Evolutionary conservation across 768 basidiomycete species (phyloP).

Genomic region (Tulasnella sp.): DNA sequence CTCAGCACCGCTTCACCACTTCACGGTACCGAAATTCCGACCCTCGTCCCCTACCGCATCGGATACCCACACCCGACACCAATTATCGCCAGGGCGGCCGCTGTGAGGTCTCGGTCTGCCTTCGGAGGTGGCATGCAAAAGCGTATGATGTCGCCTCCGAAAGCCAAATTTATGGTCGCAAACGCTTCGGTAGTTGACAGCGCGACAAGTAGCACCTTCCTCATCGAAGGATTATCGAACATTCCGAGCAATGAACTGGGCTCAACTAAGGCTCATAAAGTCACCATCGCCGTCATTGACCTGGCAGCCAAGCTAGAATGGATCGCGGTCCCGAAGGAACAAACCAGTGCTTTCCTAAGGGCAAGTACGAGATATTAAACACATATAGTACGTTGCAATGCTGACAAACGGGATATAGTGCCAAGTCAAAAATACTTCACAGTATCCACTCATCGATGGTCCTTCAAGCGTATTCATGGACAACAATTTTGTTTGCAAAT

Average conservation of each 20-base stretch:
- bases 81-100: too few relatives aligned
- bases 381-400: too few relatives aligned
- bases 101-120: too few relatives aligned
- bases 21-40: conserved; percentile 25
- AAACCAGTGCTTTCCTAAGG: conserved; percentile 27
- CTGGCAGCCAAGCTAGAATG: conserved; percentile 28
- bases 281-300: conserved; percentile 29
- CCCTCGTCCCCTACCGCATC: conserved; percentile 26
- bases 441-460: conserved; percentile 25
- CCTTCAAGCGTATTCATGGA: conserved; percentile 29
- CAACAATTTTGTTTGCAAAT: conserved; percentile 31
- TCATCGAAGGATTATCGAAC: conserved; percentile 27
- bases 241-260: conserved; percentile 25
- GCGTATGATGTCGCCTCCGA: too few relatives aligned
- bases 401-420: conserved; percentile 9
- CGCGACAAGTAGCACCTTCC: conserved; percentile 26
- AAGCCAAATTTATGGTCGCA: not conserved
- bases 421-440: conserved; percentile 28
- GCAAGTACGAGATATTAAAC: not conserved
- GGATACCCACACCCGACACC: not conserved
- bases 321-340: conserved; percentile 29
- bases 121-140: not conserved
- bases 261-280: conserved; percentile 23
- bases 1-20: conserved; percentile 31
- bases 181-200: conserved; percentile 11